A percentile compares a stretch with the other conserved stretches of the same genome.
These are phyloP conservation scores for Aspergillus niger DNA, from an alignment of 2,329 filamentous ascomycete species.

Conservation along the genomic window DNA sequence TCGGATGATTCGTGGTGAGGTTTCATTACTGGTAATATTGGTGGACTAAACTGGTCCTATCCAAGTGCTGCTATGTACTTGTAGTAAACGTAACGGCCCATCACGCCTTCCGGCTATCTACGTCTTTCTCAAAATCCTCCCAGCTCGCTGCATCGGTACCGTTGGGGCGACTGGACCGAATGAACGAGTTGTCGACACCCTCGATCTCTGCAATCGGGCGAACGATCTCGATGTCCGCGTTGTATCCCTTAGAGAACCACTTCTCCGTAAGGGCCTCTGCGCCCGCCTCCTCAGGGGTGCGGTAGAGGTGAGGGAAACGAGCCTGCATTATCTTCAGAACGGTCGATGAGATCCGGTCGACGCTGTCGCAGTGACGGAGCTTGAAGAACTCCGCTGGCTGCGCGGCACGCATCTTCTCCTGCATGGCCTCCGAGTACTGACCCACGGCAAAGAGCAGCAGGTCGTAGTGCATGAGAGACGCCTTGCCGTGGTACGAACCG, in stretches of 20 bases:
- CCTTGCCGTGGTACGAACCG: conserved; percentile 67
- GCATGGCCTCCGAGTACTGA: conserved; percentile 56
- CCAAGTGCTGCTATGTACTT: neutral
- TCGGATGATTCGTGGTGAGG: no score
- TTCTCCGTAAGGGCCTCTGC: conserved; percentile 49
- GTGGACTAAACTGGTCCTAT: neutral
- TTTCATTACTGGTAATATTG: neutral
- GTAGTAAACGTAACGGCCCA: neutral
- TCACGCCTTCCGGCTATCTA: conserved; percentile 29
- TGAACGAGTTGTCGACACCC: conserved; percentile 52
- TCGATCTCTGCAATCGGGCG: conserved; percentile 50
- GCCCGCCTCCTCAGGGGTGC: conserved; percentile 29
- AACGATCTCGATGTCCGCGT: conserved; percentile 51
- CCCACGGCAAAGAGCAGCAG: conserved; percentile 65
- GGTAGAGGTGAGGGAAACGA: conserved; percentile 58
- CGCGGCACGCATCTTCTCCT: conserved; percentile 53
- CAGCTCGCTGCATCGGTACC: conserved; percentile 54
- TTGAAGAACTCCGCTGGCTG: conserved; percentile 58
- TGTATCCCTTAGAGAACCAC: conserved; percentile 40
- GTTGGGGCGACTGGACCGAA: conserved; percentile 54
- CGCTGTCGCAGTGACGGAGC: conserved; percentile 63
- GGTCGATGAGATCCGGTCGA: conserved; percentile 65
- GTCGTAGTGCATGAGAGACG: conserved; percentile 68
- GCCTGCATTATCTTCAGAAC: conserved; percentile 58
- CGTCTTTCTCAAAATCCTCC: conserved; percentile 37